These are phyloP conservation scores for Solanum commersonii DNA, from an alignment of 257 asterid genomes.

Conservation along the genomic window DNA sequence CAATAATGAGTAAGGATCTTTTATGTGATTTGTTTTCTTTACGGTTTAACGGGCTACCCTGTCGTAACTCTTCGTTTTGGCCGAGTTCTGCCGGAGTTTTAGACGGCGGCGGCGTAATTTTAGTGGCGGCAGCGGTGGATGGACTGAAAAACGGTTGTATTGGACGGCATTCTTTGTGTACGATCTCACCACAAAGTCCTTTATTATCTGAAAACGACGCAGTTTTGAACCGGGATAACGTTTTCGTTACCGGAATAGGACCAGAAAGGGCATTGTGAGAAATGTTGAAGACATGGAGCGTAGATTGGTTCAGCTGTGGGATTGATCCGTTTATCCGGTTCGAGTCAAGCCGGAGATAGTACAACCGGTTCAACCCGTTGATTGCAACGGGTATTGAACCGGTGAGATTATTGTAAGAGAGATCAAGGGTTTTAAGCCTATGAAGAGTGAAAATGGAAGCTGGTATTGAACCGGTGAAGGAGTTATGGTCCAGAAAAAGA, in stretches of 20 bases:
- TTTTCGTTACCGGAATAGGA: slow-evolving; percentile 57
- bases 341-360: slow-evolving; percentile 63
- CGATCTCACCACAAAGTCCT: slow-evolving; percentile 65
- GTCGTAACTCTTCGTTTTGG: slow-evolving; percentile 23
- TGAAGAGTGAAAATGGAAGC: slow-evolving; percentile 58
- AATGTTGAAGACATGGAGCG: slow-evolving; percentile 49
- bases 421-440: slow-evolving; percentile 72
- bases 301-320: slow-evolving; percentile 61
- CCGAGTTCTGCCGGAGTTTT: slow-evolving; percentile 5
- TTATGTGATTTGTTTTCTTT: slow-evolving; percentile 17
- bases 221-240: slow-evolving; percentile 40
- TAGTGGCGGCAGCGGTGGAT: neutral
- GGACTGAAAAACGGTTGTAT: slow-evolving; percentile 46
- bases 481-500: slow-evolving; percentile 51
- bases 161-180: slow-evolving; percentile 47
- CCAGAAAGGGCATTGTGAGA: slow-evolving; percentile 68
- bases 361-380: slow-evolving; percentile 38
- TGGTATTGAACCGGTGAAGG: slow-evolving; percentile 50
- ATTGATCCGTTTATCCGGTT: slow-evolving; percentile 80
- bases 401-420: slow-evolving; percentile 56
- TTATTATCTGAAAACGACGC: slow-evolving; percentile 49
- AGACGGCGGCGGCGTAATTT: slow-evolving; percentile 16
- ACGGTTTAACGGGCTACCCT: slow-evolving; percentile 2
- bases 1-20: slow-evolving; percentile 33
- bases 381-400: slow-evolving; percentile 42